phyloP scores from a whole-genome alignment of 108 stramenopile species.

The Skeletonema costatum region DNA sequence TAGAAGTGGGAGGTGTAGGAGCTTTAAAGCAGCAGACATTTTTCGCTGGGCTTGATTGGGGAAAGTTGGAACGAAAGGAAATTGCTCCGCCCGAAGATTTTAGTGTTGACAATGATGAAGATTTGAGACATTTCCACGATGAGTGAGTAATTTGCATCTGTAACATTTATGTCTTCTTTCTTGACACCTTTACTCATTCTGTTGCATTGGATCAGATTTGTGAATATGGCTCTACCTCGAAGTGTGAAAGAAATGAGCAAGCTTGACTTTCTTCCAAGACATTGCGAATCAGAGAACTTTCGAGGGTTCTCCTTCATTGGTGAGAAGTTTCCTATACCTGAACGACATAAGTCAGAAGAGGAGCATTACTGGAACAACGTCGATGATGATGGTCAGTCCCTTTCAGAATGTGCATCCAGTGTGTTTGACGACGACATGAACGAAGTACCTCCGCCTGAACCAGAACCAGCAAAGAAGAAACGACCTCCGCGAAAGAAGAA shows the following conservation, averaged over 20 bases:
- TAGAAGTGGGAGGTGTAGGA: conserved; percentile 95
- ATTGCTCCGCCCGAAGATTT: conserved; percentile 74
- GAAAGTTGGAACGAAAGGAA: conserved; percentile 76
- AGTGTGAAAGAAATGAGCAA: conserved; percentile 78
- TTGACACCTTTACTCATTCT: not conserved
- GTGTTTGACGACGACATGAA: conserved; percentile 47
- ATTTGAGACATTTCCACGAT: conserved; percentile 86
- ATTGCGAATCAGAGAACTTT: conserved; percentile 71
- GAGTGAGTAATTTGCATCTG: conserved; percentile 46
- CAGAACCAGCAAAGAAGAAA: conserved; percentile 57
- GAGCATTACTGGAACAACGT: conserved; percentile 82
- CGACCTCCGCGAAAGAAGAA: conserved; percentile 79
- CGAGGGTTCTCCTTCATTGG: conserved; percentile 91
- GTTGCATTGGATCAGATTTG: conserved; percentile 43
- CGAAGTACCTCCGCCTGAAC: conserved; percentile 27
- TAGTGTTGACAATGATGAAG: conserved; percentile 74
- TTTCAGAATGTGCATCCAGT: conserved; percentile 79
- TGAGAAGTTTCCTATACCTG: conserved; percentile 72
- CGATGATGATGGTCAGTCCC: conserved; percentile 79
- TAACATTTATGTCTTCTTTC: not conserved
- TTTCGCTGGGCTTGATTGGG: conserved; percentile 93
- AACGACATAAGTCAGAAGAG: conserved; percentile 56
- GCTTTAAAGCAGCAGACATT: conserved; percentile 90
- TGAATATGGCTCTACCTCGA: conserved; percentile 80
- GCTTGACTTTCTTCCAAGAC: conserved; percentile 53